Evolutionary conservation across 371 early-diverging fungal species (phyloP).

Genomic region (Mortierella sp.): DNA sequence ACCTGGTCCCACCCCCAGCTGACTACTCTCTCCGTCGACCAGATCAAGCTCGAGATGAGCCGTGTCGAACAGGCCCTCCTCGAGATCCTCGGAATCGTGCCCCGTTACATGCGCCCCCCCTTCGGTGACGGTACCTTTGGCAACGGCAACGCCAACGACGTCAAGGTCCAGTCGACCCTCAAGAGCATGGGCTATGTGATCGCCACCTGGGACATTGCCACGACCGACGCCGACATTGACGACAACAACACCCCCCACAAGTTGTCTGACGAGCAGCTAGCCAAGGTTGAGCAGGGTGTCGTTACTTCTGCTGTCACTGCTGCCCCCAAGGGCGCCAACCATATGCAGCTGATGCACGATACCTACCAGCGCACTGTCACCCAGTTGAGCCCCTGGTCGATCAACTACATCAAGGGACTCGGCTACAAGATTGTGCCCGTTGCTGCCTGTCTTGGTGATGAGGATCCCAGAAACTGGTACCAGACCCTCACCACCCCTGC

Average conservation of each 20-base stretch:
- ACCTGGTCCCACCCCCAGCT: conserved; percentile 60
- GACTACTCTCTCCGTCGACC: conserved; percentile 25
- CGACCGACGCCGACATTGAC: conserved; percentile 45
- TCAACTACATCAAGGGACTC: conserved; percentile 27
- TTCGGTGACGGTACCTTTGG: conserved; percentile 60
- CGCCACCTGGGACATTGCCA: conserved; percentile 50
- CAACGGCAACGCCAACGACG: conserved; percentile 28
- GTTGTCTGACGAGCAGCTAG: conserved; percentile 22
- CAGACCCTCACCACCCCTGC: conserved; percentile 34
- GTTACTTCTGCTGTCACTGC: conserved; percentile 27
- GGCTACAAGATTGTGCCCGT: conserved; percentile 54
- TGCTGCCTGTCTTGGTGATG: conserved; percentile 45
- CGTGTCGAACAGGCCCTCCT: conserved; percentile 49
- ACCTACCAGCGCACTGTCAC: conserved; percentile 40
- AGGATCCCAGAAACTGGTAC: conserved; percentile 54
- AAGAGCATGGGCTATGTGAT: conserved; percentile 43
- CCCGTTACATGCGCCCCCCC: conserved; percentile 65
- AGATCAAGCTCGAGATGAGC: conserved; percentile 53
- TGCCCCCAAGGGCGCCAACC: conserved; percentile 24
- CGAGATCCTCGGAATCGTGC: conserved; percentile 53
- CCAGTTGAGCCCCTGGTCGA: conserved; percentile 35
- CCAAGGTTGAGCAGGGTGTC: conserved; percentile 19
- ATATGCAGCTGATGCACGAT: conserved; percentile 55
- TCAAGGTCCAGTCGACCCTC: conserved; percentile 35
- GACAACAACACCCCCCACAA: conserved; percentile 34